Conservation (phyloP, 768 basidiomycete species). For the Lentinula edodes region DNA sequence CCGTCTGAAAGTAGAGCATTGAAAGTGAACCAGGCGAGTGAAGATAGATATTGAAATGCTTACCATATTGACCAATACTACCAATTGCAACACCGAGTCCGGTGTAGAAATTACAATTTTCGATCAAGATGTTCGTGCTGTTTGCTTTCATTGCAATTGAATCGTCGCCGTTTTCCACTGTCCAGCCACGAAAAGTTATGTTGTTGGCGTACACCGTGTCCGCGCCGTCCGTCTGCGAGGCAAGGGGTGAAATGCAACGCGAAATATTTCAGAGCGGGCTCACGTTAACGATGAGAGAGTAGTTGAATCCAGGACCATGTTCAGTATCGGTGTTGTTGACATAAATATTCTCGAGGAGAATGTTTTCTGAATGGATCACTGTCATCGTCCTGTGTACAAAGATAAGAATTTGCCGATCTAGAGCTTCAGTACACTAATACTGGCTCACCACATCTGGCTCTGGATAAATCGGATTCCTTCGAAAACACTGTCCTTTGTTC, state of each 20-base stretch:
- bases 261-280: background rate
- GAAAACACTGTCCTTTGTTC: slow-evolving; percentile 1
- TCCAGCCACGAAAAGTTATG: slow-evolving; percentile 31
- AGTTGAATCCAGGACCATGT: slow-evolving; percentile 18
- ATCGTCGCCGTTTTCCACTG: slow-evolving; percentile 33
- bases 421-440: too few species aligned
- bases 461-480: slow-evolving; percentile 1
- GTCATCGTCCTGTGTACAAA: slow-evolving; percentile 37
- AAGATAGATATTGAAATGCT: background rate
- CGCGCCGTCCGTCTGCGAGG: slow-evolving; percentile 31
- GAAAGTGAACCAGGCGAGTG: background rate
- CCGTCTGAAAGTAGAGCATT: slow-evolving; percentile 21
- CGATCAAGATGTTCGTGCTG: slow-evolving; percentile 31
- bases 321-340: slow-evolving; percentile 29
- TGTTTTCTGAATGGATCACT: slow-evolving; percentile 26
- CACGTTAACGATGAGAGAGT: background rate
- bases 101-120: slow-evolving; percentile 29
- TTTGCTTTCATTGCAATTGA: slow-evolving; percentile 35
- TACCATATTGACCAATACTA: slow-evolving; percentile 4
- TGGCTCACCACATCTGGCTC: slow-evolving; percentile 3
- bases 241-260: background rate
- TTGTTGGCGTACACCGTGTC: slow-evolving; percentile 32
- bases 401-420: too few species aligned
- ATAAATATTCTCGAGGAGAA: slow-evolving; percentile 32
- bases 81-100: slow-evolving; percentile 37